Evolutionary conservation across 2,329 filamentous ascomycete genomes (phyloP), one percentile per base, ranked within the genome.

Genomic region (Paradendryphiella salina): DNA sequence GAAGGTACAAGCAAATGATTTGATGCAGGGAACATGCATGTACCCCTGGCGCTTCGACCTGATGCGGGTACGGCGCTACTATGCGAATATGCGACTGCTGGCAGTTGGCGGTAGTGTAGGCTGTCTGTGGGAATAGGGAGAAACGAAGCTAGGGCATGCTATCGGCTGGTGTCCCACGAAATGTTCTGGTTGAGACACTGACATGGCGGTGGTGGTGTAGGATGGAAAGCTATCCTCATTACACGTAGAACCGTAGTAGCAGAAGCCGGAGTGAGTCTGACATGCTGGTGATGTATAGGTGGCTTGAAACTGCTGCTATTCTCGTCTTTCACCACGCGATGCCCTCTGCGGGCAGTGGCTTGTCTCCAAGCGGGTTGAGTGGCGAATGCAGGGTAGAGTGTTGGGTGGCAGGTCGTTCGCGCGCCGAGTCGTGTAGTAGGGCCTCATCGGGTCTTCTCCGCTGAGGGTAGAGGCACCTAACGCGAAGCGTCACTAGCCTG

Each of bases 1-100:
- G 26, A 37, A 37, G 8, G 36, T 45, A 46, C 53, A 41, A 52
- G 50, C 50, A 45, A 52, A 53, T 50, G 15, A 29, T 9, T 20
- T 18, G 49, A 46, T 37, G 49, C 49, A 56, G 53, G 37, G 41
- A 23, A 26, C 33, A 18, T 17, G 15, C 33, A 18, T 17, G 15
- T 40, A 35, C 48, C 48, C 49, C 49, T 52, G 49, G 49, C 49
- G 37, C 43, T 28, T 41, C 32, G 17, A 26, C 44, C 21, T 28
- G 38, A 40, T 23, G 38, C 29, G 32, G 45, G n/a, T 8, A 26
- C 18, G 44, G 48, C 43, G n/a, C 39, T 43, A 42, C 35, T 28
- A 17, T 46, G 37, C 43, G 28, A 23, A 50, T 45, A 43, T 38
- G 31, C 35, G 17, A 35, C n/a, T 39, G 38, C 42, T 33, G 46